These are phyloP conservation scores for Sordariomycetes sp. DNA, from an alignment of 2,329 filamentous ascomycete species.

Conservation along the genomic window DNA sequence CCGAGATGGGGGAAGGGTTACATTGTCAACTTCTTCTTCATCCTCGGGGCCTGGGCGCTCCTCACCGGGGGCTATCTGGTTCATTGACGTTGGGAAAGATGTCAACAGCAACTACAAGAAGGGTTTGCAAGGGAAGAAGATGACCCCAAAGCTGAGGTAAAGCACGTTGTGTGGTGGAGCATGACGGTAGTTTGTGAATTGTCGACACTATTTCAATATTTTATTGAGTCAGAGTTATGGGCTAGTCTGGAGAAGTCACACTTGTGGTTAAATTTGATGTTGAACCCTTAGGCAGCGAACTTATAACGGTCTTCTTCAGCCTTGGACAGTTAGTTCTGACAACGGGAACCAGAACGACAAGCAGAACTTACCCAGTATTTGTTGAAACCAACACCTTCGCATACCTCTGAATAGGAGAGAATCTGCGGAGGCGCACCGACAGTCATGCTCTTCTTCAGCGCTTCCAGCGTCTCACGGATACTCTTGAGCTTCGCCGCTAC, in stretches of 20 bases:
- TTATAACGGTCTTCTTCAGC: too few species aligned
- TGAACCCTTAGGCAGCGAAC: too few species aligned
- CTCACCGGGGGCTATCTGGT: conserved; percentile 21
- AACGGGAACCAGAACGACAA: too few species aligned
- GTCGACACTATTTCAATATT: too few species aligned
- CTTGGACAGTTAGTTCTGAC: too few species aligned
- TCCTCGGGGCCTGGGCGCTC: conserved; percentile 16
- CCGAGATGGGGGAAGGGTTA: conserved; percentile 13
- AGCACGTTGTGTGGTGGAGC: conserved; percentile 11
- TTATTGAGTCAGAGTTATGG: too few species aligned
- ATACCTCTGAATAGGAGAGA: conserved; percentile 31
- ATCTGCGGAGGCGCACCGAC: conserved; percentile 31
- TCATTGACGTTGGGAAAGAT: conserved; percentile 14
- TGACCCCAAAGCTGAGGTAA: conserved; percentile 7
- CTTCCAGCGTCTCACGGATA: conserved; percentile 24
- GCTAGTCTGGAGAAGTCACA: too few species aligned
- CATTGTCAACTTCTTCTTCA: conserved; percentile 12
- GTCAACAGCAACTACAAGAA: conserved; percentile 11
- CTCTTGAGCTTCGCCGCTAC: conserved; percentile 32
- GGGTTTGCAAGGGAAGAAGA: conserved; percentile 11
- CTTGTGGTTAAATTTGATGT: too few species aligned
- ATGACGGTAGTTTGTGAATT: too few species aligned
- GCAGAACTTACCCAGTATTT: too few species aligned
- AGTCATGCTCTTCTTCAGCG: conserved; percentile 29
- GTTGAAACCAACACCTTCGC: conserved; percentile 34